phyloP scores from a whole-genome alignment of 352 stramenopile species.

The Thraustochytrium aureum region DNA sequence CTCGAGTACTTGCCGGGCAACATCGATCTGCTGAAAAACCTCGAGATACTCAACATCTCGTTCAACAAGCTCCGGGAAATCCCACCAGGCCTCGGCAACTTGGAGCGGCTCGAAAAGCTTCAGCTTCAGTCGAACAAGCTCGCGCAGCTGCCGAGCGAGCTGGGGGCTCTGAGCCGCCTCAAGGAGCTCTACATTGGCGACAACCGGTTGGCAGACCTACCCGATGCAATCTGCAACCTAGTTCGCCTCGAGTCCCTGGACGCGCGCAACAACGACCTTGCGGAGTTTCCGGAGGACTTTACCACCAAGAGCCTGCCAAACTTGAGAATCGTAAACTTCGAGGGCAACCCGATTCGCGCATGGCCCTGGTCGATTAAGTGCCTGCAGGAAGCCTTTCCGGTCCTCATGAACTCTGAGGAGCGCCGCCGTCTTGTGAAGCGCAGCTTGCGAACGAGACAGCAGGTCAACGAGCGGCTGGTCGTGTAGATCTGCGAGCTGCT shows the following conservation, averaged over 20 bases:
- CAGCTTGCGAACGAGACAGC: constrained; percentile 22
- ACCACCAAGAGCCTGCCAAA: constrained; percentile 22
- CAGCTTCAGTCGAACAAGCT: constrained; percentile 47
- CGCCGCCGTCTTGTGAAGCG: constrained; percentile 39
- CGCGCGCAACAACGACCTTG: constrained; percentile 29
- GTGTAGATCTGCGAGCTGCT: too few relatives aligned
- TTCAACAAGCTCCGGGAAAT: constrained; percentile 21
- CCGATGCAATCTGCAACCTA: constrained; percentile 1
- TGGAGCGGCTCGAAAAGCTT: neutral
- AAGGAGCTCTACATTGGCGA: constrained; percentile 42
- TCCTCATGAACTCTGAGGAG: constrained; percentile 29
- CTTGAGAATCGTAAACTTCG: constrained; percentile 35
- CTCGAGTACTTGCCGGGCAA: constrained; percentile 36
- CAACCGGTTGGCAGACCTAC: constrained; percentile 17
- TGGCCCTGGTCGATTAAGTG: constrained; percentile 45
- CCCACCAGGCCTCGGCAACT: constrained; percentile 7
- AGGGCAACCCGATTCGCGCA: neutral
- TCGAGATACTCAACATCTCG: constrained; percentile 34
- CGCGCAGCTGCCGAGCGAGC: neutral
- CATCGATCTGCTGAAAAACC: constrained; percentile 16
- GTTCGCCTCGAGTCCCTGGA: constrained; percentile 35
- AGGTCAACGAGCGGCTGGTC: constrained; percentile 20
- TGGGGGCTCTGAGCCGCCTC: neutral
- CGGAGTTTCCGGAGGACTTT: constrained; percentile 7
- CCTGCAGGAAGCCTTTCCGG: constrained; percentile 35